Conservation (phyloP, 768 basidiomycete genomes). For the Mycena amicta region DNA sequence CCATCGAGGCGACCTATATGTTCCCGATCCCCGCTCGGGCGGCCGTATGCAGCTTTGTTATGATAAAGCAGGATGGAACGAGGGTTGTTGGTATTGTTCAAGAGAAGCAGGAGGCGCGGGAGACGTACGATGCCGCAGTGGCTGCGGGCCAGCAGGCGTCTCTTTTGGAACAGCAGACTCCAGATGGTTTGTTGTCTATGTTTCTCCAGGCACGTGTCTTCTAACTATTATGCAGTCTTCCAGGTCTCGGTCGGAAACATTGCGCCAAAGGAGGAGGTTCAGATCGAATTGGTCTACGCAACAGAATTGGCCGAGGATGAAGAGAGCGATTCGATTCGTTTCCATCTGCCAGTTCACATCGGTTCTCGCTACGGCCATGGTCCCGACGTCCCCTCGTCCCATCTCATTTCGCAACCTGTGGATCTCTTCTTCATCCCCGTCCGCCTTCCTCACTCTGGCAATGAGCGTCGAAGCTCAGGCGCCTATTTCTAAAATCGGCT, state of each 20-base stretch:
- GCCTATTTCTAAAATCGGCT: conserved; percentile 18
- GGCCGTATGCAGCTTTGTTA: conserved; percentile 11
- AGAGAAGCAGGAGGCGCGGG: conserved; percentile 18
- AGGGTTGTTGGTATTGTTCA: conserved; percentile 17
- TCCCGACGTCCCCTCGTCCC: neutral
- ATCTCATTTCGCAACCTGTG: conserved; percentile 1
- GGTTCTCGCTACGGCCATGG: conserved; percentile 21
- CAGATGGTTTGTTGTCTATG: conserved; percentile 14
- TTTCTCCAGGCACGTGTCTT: neutral
- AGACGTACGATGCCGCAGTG: conserved; percentile 13
- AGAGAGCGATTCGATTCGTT: conserved; percentile 14
- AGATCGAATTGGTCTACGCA: conserved; percentile 13
- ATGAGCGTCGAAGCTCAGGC: conserved; percentile 14
- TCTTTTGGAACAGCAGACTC: conserved; percentile 13
- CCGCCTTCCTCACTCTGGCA: conserved; percentile 9
- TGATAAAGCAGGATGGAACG: conserved; percentile 21
- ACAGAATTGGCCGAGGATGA: conserved; percentile 16
- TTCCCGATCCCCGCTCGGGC: conserved; percentile 21
- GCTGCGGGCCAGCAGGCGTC: conserved; percentile 13
- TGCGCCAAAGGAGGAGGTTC: conserved; percentile 5
- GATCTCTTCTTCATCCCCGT: neutral
- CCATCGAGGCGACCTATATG: conserved; percentile 17
- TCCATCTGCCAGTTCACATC: conserved; percentile 10
- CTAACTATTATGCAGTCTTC: conserved; percentile 12
- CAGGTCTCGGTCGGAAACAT: conserved; percentile 18